These are phyloP conservation scores for Aspergillus baeticus DNA, from an alignment of 495 filamentous ascomycete genomes.

Conservation along the genomic window DNA sequence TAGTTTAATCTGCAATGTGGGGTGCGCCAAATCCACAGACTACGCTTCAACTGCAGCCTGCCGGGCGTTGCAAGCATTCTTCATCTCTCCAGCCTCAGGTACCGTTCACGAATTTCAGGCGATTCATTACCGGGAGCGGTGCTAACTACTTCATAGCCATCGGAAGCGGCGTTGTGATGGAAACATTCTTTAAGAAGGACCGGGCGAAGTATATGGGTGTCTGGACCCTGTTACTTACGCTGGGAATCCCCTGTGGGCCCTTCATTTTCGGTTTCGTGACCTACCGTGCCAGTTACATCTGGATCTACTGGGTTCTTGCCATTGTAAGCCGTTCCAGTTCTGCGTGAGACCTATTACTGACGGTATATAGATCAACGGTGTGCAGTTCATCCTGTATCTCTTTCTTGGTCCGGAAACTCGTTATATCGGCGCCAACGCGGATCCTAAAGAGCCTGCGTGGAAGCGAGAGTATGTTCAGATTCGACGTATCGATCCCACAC, in stretches of 20 bases:
- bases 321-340: conserved; percentile 34
- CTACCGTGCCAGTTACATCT: conserved; percentile 40
- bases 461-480: conserved; percentile 46
- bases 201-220: conserved; percentile 53
- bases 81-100: conserved; percentile 46
- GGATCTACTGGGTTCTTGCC: conserved; percentile 44
- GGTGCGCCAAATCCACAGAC: conserved; percentile 41
- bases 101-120: neutral
- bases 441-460: conserved; percentile 19
- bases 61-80: conserved; percentile 51
- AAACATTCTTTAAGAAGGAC: conserved; percentile 52
- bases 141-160: conserved; percentile 38
- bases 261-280: conserved; percentile 52
- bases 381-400: conserved; percentile 51
- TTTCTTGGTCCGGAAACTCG: conserved; percentile 59
- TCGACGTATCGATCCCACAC: conserved; percentile 47
- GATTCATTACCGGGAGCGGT: neutral
- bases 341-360: conserved; percentile 3
- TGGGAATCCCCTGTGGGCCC: conserved; percentile 51
- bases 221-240: conserved; percentile 53
- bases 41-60: conserved; percentile 46
- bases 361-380: conserved; percentile 44
- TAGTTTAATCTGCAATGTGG: conserved; percentile 45
- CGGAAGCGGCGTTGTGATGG: conserved; percentile 52
- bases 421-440: conserved; percentile 38